Evolutionary conservation across 2,329 filamentous ascomycete genomes (phyloP).

Genomic region (Podosphaera aphanis): DNA sequence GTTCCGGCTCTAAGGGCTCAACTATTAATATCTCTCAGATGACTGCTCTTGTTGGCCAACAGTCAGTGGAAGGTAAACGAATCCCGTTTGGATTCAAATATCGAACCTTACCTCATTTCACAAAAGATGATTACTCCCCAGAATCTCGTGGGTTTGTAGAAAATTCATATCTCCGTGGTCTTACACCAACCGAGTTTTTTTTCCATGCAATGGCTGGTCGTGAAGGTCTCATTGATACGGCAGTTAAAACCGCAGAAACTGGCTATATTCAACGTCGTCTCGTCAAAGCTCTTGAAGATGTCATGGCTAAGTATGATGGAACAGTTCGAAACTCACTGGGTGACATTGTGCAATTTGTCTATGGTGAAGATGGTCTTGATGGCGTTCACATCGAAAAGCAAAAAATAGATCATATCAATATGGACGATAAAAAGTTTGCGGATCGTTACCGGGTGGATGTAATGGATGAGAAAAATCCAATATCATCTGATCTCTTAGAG

Average conservation of each 20-base stretch:
- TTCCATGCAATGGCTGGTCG: conserved; percentile 99
- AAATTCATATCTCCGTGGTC: conserved; percentile 88
- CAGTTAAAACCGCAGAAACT: conserved; percentile 96
- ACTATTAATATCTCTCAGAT: conserved; percentile 99
- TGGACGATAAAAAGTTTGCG: conserved; percentile 56
- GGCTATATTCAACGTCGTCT: conserved; percentile 97
- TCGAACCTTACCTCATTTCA: conserved; percentile 87
- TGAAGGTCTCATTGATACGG: conserved; percentile 97
- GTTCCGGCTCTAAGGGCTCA: conserved; percentile 92
- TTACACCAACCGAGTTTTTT: conserved; percentile 93
- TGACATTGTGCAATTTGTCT: conserved; percentile 90
- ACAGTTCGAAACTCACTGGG: conserved; percentile 92
- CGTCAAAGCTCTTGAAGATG: conserved; percentile 92
- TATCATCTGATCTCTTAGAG: conserved; percentile 53
- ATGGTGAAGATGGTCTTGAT: conserved; percentile 91
- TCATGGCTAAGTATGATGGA: conserved; percentile 92
- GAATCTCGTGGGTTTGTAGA: conserved; percentile 95
- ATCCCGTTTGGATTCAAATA: conserved; percentile 99
- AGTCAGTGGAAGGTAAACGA: conserved; percentile 94
- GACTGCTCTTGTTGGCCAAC: conserved; percentile 92
- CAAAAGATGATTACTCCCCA: conserved; percentile 96
- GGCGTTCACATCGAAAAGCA: conserved; percentile 87
- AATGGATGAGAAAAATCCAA: conserved; percentile 37
- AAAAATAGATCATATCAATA: conserved; percentile 62
- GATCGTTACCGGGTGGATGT: conserved; percentile 69